phyloP scores from a whole-genome alignment of 2,329 filamentous ascomycete species.

The Penicillium hesseltinei region DNA sequence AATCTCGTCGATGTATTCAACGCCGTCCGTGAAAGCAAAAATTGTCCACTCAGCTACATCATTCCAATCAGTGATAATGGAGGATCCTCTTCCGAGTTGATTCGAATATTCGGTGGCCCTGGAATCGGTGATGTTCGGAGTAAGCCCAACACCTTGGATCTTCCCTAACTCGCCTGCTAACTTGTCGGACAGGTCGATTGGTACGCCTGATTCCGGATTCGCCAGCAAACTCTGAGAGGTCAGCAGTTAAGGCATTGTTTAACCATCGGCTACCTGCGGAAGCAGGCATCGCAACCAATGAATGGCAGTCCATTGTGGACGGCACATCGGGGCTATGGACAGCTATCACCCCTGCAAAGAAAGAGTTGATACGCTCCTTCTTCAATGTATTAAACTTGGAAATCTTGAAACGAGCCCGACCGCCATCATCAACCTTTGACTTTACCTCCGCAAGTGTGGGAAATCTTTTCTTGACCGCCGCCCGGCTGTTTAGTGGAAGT shows the following conservation, averaged over 20 bases:
- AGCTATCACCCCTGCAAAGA: constrained; percentile 66
- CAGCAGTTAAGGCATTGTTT: constrained; percentile 78
- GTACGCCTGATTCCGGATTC: constrained; percentile 81
- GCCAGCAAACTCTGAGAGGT: constrained; percentile 60
- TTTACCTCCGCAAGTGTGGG: constrained; percentile 74
- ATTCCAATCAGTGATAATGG: constrained; percentile 97
- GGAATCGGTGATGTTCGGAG: constrained; percentile 77
- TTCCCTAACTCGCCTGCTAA: constrained; percentile 7
- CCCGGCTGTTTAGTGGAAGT: constrained; percentile 83
- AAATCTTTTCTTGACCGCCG: constrained; percentile 79
- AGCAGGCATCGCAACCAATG: constrained; percentile 61
- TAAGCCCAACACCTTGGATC: constrained; percentile 38
- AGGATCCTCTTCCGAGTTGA: constrained; percentile 88
- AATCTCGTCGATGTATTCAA: constrained; percentile 88
- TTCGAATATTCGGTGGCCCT: constrained; percentile 90
- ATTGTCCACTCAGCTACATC: constrained; percentile 73
- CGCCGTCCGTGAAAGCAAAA: constrained; percentile 60
- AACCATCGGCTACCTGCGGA: constrained; percentile 75
- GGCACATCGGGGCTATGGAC: constrained; percentile 75
- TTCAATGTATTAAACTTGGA: constrained; percentile 75
- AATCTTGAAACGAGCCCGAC: constrained; percentile 72
- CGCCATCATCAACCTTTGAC: constrained; percentile 68
- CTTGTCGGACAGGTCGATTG: constrained; percentile 64
- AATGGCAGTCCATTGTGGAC: constrained; percentile 90
- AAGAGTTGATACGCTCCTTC: constrained; percentile 73